These are phyloP conservation scores for Schizothecium vesticola DNA, from an alignment of 495 filamentous ascomycete genomes.

Conservation along the genomic window DNA sequence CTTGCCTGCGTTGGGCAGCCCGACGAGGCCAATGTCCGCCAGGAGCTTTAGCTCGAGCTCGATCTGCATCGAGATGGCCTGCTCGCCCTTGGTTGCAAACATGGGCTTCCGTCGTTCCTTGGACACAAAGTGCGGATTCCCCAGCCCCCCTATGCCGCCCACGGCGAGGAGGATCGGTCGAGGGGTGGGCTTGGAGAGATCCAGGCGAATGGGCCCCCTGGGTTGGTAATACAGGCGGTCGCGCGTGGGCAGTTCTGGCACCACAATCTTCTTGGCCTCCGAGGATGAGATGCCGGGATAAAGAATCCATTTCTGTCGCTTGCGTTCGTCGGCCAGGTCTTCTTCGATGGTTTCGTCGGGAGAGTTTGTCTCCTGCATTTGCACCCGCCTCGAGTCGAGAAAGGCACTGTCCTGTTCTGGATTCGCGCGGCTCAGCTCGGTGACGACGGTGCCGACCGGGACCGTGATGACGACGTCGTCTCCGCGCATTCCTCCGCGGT, in stretches of 20 bases:
- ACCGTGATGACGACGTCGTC: conserved; percentile 84
- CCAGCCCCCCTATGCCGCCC: conserved; percentile 81
- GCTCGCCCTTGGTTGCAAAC: conserved; percentile 82
- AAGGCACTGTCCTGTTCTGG: conserved; percentile 61
- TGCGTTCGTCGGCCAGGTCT: conserved; percentile 34
- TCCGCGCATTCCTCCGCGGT: conserved; percentile 71
- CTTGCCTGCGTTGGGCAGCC: conserved; percentile 93
- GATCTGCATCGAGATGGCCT: conserved; percentile 67
- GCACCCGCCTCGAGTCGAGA: background rate
- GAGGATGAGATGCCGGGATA: conserved; percentile 69
- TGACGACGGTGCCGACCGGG: conserved; percentile 85
- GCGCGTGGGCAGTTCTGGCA: conserved; percentile 55
- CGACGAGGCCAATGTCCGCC: conserved; percentile 90
- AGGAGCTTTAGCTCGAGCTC: conserved; percentile 92
- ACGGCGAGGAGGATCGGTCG: conserved; percentile 84
- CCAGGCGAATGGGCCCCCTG: conserved; percentile 65
- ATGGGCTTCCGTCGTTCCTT: conserved; percentile 64
- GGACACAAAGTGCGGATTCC: conserved; percentile 87
- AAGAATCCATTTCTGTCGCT: conserved; percentile 73
- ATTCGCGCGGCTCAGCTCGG: conserved; percentile 73
- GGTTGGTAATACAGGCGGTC: conserved; percentile 60
- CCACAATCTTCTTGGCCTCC: conserved; percentile 53
- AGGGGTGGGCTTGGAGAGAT: conserved; percentile 75
- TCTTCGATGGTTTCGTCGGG: conserved; percentile 10
- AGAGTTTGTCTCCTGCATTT: background rate